Evolutionary conservation across 805 yeast species (phyloP).

Genomic region (Barnettozyma californica): DNA sequence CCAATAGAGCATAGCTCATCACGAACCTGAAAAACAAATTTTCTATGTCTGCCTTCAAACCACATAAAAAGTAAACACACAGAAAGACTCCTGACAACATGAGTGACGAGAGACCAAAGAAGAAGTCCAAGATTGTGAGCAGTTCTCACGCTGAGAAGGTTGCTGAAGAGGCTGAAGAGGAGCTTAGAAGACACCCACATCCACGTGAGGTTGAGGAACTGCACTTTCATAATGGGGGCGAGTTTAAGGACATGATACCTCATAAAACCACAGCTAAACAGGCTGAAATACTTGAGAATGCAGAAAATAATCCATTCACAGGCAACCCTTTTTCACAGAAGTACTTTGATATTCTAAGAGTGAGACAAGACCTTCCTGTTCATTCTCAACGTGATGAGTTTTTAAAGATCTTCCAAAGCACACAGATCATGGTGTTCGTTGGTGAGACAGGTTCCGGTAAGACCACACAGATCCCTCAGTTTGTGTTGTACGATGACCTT

Average conservation of each 20-base stretch:
- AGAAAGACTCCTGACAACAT: neutral
- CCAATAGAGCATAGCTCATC: neutral
- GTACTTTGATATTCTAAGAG: slow-evolving; percentile 72
- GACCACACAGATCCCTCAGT: slow-evolving; percentile 97
- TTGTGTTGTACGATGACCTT: slow-evolving; percentile 83
- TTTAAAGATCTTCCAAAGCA: slow-evolving; percentile 70
- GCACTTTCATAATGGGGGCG: slow-evolving; percentile 61
- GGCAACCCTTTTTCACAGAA: slow-evolving; percentile 55
- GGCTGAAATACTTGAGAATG: slow-evolving; percentile 55
- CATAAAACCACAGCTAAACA: slow-evolving; percentile 62
- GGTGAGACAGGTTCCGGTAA: slow-evolving; percentile 99
- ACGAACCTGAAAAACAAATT: neutral
- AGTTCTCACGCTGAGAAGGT: slow-evolving; percentile 57
- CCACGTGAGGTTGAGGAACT: slow-evolving; percentile 31
- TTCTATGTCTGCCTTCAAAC: neutral
- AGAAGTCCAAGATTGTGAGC: slow-evolving; percentile 44
- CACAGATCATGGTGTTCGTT: slow-evolving; percentile 95
- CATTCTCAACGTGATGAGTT: slow-evolving; percentile 91
- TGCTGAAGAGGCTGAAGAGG: slow-evolving; percentile 63
- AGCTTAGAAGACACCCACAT: slow-evolving; percentile 44
- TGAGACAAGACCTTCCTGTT: slow-evolving; percentile 85
- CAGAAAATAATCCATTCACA: slow-evolving; percentile 71
- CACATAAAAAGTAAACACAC: neutral
- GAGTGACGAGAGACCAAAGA: slow-evolving; percentile 36
- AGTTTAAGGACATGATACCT: slow-evolving; percentile 48